Base-by-base conservation (phyloP, 495 filamentous ascomycete species). In the Neurospora tetraspora region DNA sequence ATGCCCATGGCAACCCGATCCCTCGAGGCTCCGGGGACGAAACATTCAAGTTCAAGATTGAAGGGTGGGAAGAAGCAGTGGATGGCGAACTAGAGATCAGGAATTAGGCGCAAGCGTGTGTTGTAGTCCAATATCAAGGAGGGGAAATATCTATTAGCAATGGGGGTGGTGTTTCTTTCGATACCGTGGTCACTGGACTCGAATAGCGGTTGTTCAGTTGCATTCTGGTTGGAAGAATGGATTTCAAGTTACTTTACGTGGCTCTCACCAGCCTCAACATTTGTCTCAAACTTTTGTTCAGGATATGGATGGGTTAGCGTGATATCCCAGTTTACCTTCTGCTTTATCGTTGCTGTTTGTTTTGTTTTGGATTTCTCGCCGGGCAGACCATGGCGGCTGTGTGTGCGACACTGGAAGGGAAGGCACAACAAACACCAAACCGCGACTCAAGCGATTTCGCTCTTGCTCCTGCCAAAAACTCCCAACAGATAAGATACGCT, bases 1-100 rank as follows among this genome's bases (percentile, higher is more conserved):
- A 95, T 79, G 80, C 83, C 6, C 77, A 91, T 39, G 92, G 87
- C 5, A 86, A 88, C 42, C 83, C 88, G 9, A 83, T 94, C 59
- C 82, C 86, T 20, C 81, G 84, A 36, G 89, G 88, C 4, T 74
- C 88, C 70, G 89, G 89, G 11, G 92, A 96, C 65, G 80, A 85
- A 76, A 83, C 79, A 8, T 91, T 90, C 77, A 85, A 85, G 40
- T 93, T 92, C 76, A 82, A 86, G 47, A 88, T 93, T 61, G 85
- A 91, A 18, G 84, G 77, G 5, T 85, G 83, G 82, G 74, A 82
- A 10, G 74, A 72, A n/a, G 69, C 71, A 61, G 20, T 14, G 6
- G 53, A 18, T 65, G 53, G 53, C 14, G 37, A 71, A 71, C 69
- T 71, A 3, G 71, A 34, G 9, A 68, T 31, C 37, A 37, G 37